Base-by-base conservation (phyloP, 495 filamentous ascomycete genomes). In the Entonaema liquescens region DNA sequence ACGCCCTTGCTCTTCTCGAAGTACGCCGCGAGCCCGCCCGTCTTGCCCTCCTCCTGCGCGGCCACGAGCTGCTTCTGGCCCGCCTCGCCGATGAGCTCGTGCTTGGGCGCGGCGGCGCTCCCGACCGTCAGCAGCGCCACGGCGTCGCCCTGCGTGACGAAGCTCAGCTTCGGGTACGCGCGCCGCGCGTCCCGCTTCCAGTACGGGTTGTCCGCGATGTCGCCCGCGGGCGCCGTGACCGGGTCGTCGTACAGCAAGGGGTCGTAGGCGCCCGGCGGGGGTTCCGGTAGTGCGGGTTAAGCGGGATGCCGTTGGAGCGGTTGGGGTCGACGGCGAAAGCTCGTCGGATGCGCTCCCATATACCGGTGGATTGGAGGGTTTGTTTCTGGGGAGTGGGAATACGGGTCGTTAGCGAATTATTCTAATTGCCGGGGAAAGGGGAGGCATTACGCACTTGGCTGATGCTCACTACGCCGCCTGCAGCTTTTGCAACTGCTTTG, bases 181-280 rank as follows among this genome's bases (percentile, higher is more conserved):
- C 96, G 89, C 54, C 95, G 91, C 58, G 83, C 80, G 73, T 99
- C 95, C 62, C 95, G 93, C 83, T 96, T 96, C 92, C 93, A 99
- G 88, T 99, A 99, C 40, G 95, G 88, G 81, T 99, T 99, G 76
- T 97, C 95, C 73, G 95, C 95, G 69, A 99, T 89, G 79, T 99
- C 95, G 61, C 89, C 94, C 2, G 95, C 92, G n/a, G 96, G 95
- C 0, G 92, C 35, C 12, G 95, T 98, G 54, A 96, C 92, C 15
- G 94, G 94, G 76, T 98, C 96, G 78, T 92, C 89, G 82, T 97
- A 99, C 28, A 79, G 77, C 23, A 86, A 76, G 26, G 96, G 94
- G 72, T 93, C 90, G 76, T 90, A 83, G 67, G 86, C 84, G 69
- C 93, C 95, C 6, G 96, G 96, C 0, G 94, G 82, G 95, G 95